Conservation (phyloP, 1,139 yeast species). For the Blastobotrys illinoisensis region DNA sequence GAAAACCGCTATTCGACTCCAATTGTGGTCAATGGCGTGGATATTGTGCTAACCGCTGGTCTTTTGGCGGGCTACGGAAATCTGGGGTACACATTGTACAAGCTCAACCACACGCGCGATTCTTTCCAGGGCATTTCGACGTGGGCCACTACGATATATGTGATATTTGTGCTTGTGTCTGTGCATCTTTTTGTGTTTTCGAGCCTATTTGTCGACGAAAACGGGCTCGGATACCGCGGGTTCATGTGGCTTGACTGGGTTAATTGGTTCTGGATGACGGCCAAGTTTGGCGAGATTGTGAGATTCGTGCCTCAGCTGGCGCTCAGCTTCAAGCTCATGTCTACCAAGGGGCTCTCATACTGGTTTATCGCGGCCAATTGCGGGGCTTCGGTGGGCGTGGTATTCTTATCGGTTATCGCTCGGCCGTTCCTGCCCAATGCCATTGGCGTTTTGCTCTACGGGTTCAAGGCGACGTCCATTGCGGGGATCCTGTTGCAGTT, state of each 20-base stretch:
- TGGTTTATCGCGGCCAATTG: constrained; percentile 2
- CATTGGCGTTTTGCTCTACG: background rate
- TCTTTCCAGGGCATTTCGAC: background rate
- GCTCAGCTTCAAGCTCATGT: constrained; percentile 15
- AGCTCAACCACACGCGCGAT: background rate
- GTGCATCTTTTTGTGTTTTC: background rate
- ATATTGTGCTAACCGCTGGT: background rate
- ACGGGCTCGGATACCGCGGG: constrained; percentile 12
- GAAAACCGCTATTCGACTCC: background rate
- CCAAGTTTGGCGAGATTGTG: constrained; percentile 11
- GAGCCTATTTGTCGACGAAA: background rate
- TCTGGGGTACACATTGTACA: background rate
- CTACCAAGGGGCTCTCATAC: constrained; percentile 11
- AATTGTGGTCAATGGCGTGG: background rate
- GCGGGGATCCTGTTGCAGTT: background rate
- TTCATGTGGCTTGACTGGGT: constrained; percentile 19
- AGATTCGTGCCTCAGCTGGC: constrained; percentile 18
- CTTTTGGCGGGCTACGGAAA: background rate
- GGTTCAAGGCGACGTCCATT: background rate
- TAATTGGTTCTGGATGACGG: constrained; percentile 17
- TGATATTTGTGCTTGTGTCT: background rate
- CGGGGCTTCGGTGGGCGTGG: background rate
- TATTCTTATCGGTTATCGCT: background rate
- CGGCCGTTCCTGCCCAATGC: background rate
- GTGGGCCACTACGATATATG: background rate